phyloP scores from a whole-genome alignment of 2,329 filamentous ascomycete genomes.

The Fusarium penzigii region DNA sequence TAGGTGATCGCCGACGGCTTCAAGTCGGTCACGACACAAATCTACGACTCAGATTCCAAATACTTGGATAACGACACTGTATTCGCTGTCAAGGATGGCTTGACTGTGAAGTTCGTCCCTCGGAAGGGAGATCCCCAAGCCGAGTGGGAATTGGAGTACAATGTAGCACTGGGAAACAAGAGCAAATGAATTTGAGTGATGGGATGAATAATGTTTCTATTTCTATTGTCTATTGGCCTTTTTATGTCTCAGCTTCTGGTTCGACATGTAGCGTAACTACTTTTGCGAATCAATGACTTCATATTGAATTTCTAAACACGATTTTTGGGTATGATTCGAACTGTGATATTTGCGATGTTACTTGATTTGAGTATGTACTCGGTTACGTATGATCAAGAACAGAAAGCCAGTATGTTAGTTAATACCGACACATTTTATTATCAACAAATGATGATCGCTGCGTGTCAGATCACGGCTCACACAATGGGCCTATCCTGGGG shows the following conservation, averaged over 20 bases:
- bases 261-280: background rate
- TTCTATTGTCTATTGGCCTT: background rate
- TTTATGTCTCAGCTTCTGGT: background rate
- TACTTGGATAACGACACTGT: conserved; percentile 25
- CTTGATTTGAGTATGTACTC: too few species aligned
- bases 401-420: too few species aligned
- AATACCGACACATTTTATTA: too few species aligned
- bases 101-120: conserved; percentile 23
- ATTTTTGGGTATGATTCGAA: too few species aligned
- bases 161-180: conserved; percentile 8
- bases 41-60: conserved; percentile 50
- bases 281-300: background rate
- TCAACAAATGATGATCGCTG: too few species aligned
- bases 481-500: too few species aligned
- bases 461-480: too few species aligned
- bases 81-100: conserved; percentile 23
- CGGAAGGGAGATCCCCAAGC: conserved; percentile 22
- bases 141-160: conserved; percentile 20
- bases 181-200: background rate
- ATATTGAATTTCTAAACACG: too few species aligned
- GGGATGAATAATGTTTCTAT: background rate
- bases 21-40: conserved; percentile 70
- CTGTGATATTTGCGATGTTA: too few species aligned
- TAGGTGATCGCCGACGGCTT: conserved; percentile 55
- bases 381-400: too few species aligned